phyloP scores from a whole-genome alignment of 2,329 filamentous ascomycete genomes.

The Ascocoryne sarcoides region DNA sequence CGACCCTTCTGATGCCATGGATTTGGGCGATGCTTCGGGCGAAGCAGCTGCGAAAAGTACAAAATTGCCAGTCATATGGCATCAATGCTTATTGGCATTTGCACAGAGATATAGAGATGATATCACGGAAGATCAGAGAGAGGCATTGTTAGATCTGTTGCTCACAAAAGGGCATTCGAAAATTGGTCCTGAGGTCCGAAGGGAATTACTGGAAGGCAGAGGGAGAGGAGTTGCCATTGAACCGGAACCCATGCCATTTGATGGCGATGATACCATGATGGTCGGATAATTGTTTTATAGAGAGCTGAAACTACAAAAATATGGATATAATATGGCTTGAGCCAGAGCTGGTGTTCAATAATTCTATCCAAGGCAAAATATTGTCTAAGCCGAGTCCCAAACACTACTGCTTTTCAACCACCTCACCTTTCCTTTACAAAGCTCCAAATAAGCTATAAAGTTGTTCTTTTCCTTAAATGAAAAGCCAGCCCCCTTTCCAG shows the following conservation, averaged over 20 bases:
- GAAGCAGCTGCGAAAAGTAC: conserved; percentile 36
- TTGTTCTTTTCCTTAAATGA: no score
- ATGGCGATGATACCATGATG: conserved; percentile 90
- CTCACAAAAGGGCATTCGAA: conserved; percentile 75
- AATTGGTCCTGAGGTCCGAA: conserved; percentile 84
- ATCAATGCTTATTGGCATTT: conserved; percentile 86
- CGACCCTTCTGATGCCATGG: conserved; percentile 47
- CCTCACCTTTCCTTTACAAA: no score
- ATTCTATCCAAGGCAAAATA: no score
- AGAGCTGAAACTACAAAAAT: not conserved
- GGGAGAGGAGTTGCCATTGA: conserved; percentile 70
- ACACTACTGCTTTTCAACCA: no score
- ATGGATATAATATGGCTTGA: not conserved
- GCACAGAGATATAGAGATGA: conserved; percentile 92
- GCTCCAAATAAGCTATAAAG: no score
- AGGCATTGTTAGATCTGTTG: conserved; percentile 81
- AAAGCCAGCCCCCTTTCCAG: no score
- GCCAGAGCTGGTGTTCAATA: no score
- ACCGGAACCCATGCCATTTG: conserved; percentile 43
- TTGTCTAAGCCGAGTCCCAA: no score
- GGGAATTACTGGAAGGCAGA: conserved; percentile 80
- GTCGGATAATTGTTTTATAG: conserved; percentile 36
- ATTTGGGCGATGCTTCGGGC: conserved; percentile 35
- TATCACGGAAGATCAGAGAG: conserved; percentile 89
- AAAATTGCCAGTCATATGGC: conserved; percentile 89